Percentiles rank a stretch among this genome's conserved stretches.
phyloP scores from a whole-genome alignment of 1,284 basidiomycete genomes.

The Xerocomus nothofagi region DNA sequence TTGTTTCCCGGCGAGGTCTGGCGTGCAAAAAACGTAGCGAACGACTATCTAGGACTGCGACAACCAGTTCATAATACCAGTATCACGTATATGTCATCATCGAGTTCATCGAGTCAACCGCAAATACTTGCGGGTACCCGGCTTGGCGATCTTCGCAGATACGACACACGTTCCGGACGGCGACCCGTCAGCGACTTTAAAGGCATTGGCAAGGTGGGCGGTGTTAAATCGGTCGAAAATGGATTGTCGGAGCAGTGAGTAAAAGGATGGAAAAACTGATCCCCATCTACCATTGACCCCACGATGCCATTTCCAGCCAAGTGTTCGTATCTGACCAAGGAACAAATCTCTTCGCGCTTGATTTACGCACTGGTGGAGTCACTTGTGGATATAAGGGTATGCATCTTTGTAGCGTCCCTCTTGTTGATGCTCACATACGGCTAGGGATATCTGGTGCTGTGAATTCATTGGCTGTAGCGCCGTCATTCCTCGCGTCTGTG shows the following conservation, averaged over 20 bases:
- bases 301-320: constrained; percentile 50
- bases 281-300: background rate
- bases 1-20: constrained; percentile 74
- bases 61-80: constrained; percentile 80
- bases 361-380: constrained; percentile 71
- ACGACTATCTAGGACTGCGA: constrained; percentile 76
- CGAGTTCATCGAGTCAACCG: constrained; percentile 40
- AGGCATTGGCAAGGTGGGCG: constrained; percentile 61
- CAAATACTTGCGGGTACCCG: constrained; percentile 76
- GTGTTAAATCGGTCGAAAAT: constrained; percentile 60
- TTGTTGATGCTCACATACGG: background rate
- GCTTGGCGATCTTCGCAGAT: constrained; percentile 73
- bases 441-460: constrained; percentile 69
- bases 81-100: constrained; percentile 53
- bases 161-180: constrained; percentile 75
- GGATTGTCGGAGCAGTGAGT: constrained; percentile 72
- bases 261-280: background rate
- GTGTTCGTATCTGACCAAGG: constrained; percentile 75
- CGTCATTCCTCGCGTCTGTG: constrained; percentile 54
- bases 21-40: constrained; percentile 81
- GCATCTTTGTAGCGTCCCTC: background rate
- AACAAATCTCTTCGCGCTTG: constrained; percentile 68
- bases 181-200: constrained; percentile 72
- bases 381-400: constrained; percentile 74
- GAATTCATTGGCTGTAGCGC: constrained; percentile 58